Evolutionary conservation across 805 yeast genomes (phyloP), one percentile per base, ranked within the genome.

Genomic region (Teunomyces cretensis): DNA sequence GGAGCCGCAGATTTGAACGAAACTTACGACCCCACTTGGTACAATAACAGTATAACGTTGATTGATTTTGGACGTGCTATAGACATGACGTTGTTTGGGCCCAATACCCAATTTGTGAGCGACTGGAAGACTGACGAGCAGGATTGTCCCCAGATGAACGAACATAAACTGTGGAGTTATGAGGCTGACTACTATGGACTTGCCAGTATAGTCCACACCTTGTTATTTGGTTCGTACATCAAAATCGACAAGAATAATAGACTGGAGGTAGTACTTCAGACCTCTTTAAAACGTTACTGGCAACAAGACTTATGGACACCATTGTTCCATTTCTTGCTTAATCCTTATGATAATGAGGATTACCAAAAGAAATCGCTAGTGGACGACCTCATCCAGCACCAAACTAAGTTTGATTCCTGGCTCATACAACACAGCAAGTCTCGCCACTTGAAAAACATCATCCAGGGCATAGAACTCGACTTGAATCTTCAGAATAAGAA

Each of bases 31-130:
- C 48, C 64, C 32, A 79, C 75, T 2, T 81, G 87, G 86, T 43
- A 54, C 15, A 49, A 62, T 2, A 76, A 79, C 45, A 86, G 88
- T 0, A 62, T 86, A 12, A 74, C 76, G 30, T 59, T 90, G 36
- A 86, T 89, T 51, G 96, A 89, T 64, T 90, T 86, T 65, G 95
- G 95, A 3, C 73, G 91, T 50, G 81, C 92, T 0, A 77, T 88
- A 22, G 97, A 90, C 58, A 62, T 86, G 64, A 67, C 75, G 0
- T 61, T 86, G 33, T 80, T 83, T 45, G 76, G 76, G 1, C 48
- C 50, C 30, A 54, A 60, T 12, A 78, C 77, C 0, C 68, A 72
- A 45, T 90, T 88, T 60, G 63, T 70, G 33, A 75, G 85, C 14
- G 72, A 77, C 51, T 82, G 86, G 83, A 70, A 74, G 26, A 67